A percentile compares a stretch with the other conserved stretches of the same genome.
These are phyloP conservation scores for Phytophthora quininea DNA, from an alignment of 352 stramenopile genomes.

Conservation along the genomic window DNA sequence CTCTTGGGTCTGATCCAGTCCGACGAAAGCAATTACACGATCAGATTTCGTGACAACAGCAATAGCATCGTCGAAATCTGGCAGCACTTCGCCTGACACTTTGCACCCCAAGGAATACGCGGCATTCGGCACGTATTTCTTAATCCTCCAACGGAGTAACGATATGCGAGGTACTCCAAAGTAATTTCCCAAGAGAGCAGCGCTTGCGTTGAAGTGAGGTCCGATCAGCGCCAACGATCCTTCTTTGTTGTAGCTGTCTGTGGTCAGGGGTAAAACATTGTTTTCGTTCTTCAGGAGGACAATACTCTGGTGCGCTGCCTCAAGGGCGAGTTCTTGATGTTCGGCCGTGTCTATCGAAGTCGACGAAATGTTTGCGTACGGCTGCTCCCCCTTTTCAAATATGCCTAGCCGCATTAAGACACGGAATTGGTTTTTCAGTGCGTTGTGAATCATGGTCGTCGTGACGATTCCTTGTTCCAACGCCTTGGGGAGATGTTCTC, in stretches of 20 bases:
- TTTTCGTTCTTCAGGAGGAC: constrained; percentile 92
- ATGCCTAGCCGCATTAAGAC: constrained; percentile 90
- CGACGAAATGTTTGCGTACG: constrained; percentile 60
- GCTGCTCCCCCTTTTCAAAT: constrained; percentile 82
- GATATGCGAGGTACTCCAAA: constrained; percentile 62
- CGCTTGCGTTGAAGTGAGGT: constrained; percentile 72
- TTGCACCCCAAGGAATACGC: constrained; percentile 55
- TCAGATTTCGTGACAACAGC: constrained; percentile 36
- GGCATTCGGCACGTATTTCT: constrained; percentile 35
- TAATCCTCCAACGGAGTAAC: constrained; percentile 63
- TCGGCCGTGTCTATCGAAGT: constrained; percentile 55
- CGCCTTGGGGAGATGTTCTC: constrained; percentile 63
- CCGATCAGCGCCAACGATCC: constrained; percentile 71
- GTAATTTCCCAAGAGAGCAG: constrained; percentile 80
- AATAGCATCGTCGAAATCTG: constrained; percentile 60
- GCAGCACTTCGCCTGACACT: constrained; percentile 53
- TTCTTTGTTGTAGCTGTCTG: constrained; percentile 21
- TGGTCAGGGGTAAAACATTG: constrained; percentile 59
- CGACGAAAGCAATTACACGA: constrained; percentile 69
- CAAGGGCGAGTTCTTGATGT: constrained; percentile 62
- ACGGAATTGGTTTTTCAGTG: constrained; percentile 80
- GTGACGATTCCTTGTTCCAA: constrained; percentile 68
- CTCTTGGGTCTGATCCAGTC: constrained; percentile 68
- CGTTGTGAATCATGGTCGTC: constrained; percentile 60
- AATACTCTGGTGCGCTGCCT: constrained; percentile 76